Percentiles rank a stretch among this genome's conserved stretches.
These are phyloP conservation scores for Ramaria sp. DNA, from an alignment of 768 basidiomycete genomes.

Conservation along the genomic window DNA sequence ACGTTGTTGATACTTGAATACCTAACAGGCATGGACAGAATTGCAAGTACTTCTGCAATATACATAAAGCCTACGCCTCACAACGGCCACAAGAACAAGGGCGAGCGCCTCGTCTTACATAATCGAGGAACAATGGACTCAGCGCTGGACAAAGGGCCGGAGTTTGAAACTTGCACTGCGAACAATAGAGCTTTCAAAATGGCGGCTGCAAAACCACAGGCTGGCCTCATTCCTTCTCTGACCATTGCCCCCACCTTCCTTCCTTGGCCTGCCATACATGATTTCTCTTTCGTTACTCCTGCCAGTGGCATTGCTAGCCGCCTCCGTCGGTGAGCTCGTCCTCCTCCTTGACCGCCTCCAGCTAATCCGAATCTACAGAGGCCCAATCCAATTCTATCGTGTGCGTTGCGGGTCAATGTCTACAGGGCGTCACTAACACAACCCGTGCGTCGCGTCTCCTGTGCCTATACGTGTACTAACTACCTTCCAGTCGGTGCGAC, in stretches of 20 bases:
- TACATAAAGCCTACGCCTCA: no score
- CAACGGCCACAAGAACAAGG: no score
- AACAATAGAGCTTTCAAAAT: not conserved
- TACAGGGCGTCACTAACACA: conserved; percentile 67
- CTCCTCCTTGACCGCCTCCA: not conserved
- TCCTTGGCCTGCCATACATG: not conserved
- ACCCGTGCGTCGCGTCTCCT: conserved; percentile 38
- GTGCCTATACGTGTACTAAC: conserved; percentile 9
- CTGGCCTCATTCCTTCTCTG: not conserved
- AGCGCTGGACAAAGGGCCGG: conserved; percentile 1
- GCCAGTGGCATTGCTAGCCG: conserved; percentile 7
- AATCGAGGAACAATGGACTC: no score
- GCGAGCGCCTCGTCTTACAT: no score
- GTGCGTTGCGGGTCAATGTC: conserved; percentile 84
- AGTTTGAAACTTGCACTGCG: not conserved
- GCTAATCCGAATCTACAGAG: conserved; percentile 21
- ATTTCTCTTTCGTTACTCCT: not conserved
- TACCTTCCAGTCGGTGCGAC: conserved; percentile 52
- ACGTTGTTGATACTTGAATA: no score
- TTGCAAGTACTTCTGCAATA: no score
- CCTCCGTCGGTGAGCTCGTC: not conserved
- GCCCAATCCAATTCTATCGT: conserved; percentile 48
- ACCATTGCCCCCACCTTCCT: conserved; percentile 5
- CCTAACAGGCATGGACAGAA: no score
- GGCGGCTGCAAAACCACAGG: not conserved